Evolutionary conservation across 176 grass and related monocot genomes (phyloP).

Genomic region (Tillandsia leiboldiana): DNA sequence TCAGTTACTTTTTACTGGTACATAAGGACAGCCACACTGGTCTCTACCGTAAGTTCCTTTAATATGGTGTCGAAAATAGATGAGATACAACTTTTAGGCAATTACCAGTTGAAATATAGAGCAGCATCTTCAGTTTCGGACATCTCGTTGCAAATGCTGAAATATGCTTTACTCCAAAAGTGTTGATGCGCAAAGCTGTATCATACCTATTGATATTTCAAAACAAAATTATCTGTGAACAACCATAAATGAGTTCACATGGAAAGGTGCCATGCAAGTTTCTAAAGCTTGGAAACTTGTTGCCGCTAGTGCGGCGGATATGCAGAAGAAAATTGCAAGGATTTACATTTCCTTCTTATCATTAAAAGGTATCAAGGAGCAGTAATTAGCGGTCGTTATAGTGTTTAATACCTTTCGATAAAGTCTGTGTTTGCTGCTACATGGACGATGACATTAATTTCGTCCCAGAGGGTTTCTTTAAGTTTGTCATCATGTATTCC

Average conservation of each 20-base stretch:
- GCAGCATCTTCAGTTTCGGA: neutral
- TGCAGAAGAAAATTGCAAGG: too few species aligned
- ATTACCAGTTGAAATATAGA: conserved; percentile 15
- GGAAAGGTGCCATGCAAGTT: too few species aligned
- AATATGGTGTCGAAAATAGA: neutral
- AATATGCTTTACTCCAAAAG: neutral
- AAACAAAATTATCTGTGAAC: neutral
- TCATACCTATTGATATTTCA: conserved; percentile 10
- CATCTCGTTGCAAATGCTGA: conserved; percentile 5
- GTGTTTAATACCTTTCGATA: neutral
- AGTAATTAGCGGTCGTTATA: neutral
- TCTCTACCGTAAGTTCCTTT: neutral
- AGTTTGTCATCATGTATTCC: neutral
- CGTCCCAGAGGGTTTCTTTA: neutral
- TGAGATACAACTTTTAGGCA: too few species aligned
- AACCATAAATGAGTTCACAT: too few species aligned
- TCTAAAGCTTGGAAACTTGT: too few species aligned
- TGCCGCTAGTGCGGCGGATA: too few species aligned
- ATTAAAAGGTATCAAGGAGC: too few species aligned
- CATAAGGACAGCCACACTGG: neutral
- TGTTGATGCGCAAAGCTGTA: conserved; percentile 9
- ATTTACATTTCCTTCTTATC: too few species aligned
- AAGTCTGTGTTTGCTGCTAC: neutral
- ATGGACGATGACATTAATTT: neutral
- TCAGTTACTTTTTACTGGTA: too few species aligned